These are phyloP conservation scores for Leishmania tropica DNA, from an alignment of 208 protist species.

Conservation along the genomic window DNA sequence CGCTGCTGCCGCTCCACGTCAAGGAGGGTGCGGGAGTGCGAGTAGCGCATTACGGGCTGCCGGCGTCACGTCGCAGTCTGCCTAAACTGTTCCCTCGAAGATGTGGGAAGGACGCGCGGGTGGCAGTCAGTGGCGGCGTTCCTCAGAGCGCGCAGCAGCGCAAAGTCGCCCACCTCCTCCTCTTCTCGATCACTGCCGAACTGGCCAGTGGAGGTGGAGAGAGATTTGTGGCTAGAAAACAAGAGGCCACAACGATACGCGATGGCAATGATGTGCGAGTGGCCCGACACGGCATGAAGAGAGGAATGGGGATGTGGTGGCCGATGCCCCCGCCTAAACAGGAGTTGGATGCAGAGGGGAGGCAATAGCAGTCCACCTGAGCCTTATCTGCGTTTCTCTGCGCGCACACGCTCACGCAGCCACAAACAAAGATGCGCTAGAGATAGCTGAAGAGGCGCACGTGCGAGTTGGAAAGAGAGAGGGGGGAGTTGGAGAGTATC, in stretches of 20 bases:
- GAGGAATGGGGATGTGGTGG: not conserved
- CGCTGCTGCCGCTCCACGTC: conserved; percentile 30
- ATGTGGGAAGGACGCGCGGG: not conserved
- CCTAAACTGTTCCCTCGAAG: not conserved
- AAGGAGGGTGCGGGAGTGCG: conserved; percentile 30
- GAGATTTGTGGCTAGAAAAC: not conserved
- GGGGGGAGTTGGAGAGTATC: not conserved
- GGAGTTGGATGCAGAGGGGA: not conserved
- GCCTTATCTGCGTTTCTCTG: not conserved
- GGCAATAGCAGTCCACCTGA: not conserved
- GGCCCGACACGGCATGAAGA: not conserved
- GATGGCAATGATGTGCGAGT: not conserved
- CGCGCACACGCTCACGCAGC: not conserved
- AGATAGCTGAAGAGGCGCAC: not conserved
- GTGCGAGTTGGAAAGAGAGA: not conserved
- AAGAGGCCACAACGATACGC: not conserved
- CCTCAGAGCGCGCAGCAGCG: not conserved
- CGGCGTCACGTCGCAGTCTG: not conserved
- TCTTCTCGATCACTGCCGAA: not conserved
- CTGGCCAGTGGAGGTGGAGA: not conserved
- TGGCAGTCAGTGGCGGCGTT: not conserved
- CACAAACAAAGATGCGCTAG: not conserved
- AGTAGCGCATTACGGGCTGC: conserved; percentile 22
- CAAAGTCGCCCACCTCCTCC: not conserved
- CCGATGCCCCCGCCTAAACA: not conserved